Evolutionary conservation across 495 filamentous ascomycete genomes (phyloP), one percentile per base, ranked within the genome.

Genomic region (Sphaerosporella brunnea): DNA sequence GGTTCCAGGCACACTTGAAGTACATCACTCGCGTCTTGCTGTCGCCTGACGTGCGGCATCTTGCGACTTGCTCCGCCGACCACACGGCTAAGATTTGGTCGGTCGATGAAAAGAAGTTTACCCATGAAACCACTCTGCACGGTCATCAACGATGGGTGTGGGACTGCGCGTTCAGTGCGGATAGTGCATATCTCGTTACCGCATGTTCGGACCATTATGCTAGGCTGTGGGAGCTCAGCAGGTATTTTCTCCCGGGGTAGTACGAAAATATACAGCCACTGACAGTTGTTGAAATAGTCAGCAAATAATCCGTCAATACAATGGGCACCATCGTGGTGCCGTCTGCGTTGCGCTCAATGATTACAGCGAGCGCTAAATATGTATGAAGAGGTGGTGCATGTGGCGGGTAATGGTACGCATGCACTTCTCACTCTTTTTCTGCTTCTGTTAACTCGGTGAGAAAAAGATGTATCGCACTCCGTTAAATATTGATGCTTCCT

Each of bases 1-100:
- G 83, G 41, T 97, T 97, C 71, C 74, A 78, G 25, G 90, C 92
- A 0, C 90, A 97, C 65, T 79, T 77, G 37, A 81, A 87, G 51
- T 94, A 92, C 64, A 88, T 97, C 50, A 96, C 85, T 9, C 84
- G 90, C 34, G 82, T 97, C 38, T 78, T 97, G 13, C 81, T 97
- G 37, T 95, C 88, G 0, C 90, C 90, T 8, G 90, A 97, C 62
- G 90, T 97, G 53, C 90, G 88, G 60, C 87, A 96, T 61, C 77
- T 97, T 19, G 90, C 90, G 2, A 97, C 90, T 35, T 97, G 90
- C 68, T 92, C 84, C 30, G 92, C 90, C 23, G 90, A 97, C 64
- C 90, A 96, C 63, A 96, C 86, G 0, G 92, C 92, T 50, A 92
- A 92, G 61, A 95, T 97, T 41, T 97, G 90, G 90, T 79, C 84